These are phyloP conservation scores for Colletotrichum sp. DNA, from an alignment of 2,329 filamentous ascomycete species.

Conservation along the genomic window DNA sequence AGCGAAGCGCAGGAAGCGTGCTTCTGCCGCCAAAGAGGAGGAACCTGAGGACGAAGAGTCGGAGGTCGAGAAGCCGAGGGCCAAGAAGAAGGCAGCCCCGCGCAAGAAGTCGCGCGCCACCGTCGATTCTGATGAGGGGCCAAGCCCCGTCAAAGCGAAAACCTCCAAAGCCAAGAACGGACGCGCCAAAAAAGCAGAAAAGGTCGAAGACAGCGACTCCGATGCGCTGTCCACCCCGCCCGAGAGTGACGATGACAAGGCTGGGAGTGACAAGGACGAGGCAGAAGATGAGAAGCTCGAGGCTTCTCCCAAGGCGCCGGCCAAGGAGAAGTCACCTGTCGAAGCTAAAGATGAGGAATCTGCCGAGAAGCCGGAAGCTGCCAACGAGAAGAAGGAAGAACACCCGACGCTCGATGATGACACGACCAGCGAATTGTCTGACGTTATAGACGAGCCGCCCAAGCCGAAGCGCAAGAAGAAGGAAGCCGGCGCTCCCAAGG, in stretches of 20 bases:
- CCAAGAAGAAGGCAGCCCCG: slow-evolving; percentile 27
- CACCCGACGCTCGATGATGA: background rate
- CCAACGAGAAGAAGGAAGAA: background rate
- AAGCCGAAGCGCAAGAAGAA: slow-evolving; percentile 64
- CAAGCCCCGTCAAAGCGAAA: slow-evolving; percentile 27
- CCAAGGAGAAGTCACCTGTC: background rate
- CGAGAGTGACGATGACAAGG: slow-evolving; percentile 25
- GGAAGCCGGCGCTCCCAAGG: slow-evolving; percentile 36
- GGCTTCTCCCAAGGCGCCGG: background rate
- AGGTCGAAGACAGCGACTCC: slow-evolving; percentile 11
- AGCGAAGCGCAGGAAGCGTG: slow-evolving; percentile 43
- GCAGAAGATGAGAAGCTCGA: slow-evolving; percentile 22
- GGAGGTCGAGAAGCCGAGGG: slow-evolving; percentile 24
- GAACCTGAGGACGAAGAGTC: slow-evolving; percentile 23
- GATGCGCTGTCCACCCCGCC: slow-evolving; percentile 5
- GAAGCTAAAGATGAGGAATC: background rate
- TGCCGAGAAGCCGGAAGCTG: slow-evolving; percentile 9
- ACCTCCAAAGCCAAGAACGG: slow-evolving; percentile 15
- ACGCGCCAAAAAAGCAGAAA: background rate
- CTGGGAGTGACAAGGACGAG: slow-evolving; percentile 15
- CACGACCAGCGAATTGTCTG: slow-evolving; percentile 62
- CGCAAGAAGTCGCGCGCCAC: slow-evolving; percentile 30
- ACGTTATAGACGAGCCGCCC: slow-evolving; percentile 76
- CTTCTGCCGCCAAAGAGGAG: slow-evolving; percentile 36
- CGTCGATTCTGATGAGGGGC: slow-evolving; percentile 31